Evolutionary conservation across 305 asterid species (phyloP), one percentile per base, ranked within the genome.

Genomic region (Fraxinus baroniana): DNA sequence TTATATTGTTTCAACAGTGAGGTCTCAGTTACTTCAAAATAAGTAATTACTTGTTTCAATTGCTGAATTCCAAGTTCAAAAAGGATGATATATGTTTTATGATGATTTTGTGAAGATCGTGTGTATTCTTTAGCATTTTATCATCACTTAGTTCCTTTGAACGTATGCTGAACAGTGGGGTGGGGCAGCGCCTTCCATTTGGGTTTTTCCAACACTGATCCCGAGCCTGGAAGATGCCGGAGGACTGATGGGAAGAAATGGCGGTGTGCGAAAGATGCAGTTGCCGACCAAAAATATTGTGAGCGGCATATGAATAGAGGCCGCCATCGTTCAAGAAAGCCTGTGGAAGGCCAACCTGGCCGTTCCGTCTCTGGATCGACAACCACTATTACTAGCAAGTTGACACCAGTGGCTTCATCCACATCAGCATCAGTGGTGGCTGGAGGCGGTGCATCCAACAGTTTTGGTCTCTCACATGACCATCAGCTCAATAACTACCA

Each of bases 241-340:
- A 82, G 99, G 44, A 96, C 98, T 1, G 99, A 96, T 77, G 99
- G 99, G 80, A 94, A 96, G 90, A 96, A 96, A 85, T 96, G 99
- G 99, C 94, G 99, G 90, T 94, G 99, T 92, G 90, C 99, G 3
- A 89, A 93, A 81, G 98, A 96, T 44, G 99, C 98, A 5, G 95
- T 94, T 22, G 89, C 91, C 1, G 98, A 96, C 36, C 97, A 94
- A 87, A 96, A 96, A 68, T 96, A 94, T 83, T 96, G 99, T 77
- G 98, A 96, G 84, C 97, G 99, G 78, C 49, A 41, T 41, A 8
- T 41, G 49, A 97, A 97, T 87, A 85, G 99, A 84, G 98, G 99
- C 89, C 99, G 99, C 85, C 99, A 94, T 76, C 98, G 99, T 94
- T 97, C 99, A 97, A 97, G 99, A 97, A 97, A 97, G 99, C 99